A percentile compares a stretch with the other conserved stretches of the same genome.
These are phyloP conservation scores for Scleromitrula shiraiana DNA, from an alignment of 2,329 filamentous ascomycete species.

Conservation along the genomic window DNA sequence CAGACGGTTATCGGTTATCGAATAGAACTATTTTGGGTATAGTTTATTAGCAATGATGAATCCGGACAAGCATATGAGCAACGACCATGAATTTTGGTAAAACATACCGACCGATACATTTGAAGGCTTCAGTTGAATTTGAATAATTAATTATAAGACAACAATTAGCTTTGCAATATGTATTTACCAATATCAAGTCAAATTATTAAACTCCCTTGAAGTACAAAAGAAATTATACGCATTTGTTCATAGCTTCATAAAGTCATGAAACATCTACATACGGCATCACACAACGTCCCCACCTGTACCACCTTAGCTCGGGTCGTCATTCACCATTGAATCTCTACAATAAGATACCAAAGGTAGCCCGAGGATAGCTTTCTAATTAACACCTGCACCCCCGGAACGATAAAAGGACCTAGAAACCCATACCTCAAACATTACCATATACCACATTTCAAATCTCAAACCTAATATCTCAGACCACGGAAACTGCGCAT, in stretches of 20 bases:
- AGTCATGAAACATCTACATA: neutral
- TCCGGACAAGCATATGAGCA: constrained; percentile 1
- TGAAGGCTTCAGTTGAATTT: no score
- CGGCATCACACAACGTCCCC: no score
- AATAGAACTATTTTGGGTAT: neutral
- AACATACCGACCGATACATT: neutral
- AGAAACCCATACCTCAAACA: no score
- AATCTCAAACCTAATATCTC: no score
- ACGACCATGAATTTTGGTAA: neutral
- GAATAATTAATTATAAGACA: no score
- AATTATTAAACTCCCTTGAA: neutral
- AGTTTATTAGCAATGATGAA: constrained; percentile 2
- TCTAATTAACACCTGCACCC: no score
- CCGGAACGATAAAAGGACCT: no score
- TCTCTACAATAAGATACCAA: neutral
- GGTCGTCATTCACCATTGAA: neutral
- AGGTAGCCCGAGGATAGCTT: neutral
- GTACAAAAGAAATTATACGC: neutral
- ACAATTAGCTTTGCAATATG: neutral
- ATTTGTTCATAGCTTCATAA: neutral
- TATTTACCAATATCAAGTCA: neutral
- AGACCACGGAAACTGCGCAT: no score
- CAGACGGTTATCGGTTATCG: constrained; percentile 3
- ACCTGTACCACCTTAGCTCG: neutral
- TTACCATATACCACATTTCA: no score